These are phyloP conservation scores for Bryoerythrophyllum caledonicum DNA, from an alignment of 225 moss, liverwort and hornwort species.

Conservation along the genomic window DNA sequence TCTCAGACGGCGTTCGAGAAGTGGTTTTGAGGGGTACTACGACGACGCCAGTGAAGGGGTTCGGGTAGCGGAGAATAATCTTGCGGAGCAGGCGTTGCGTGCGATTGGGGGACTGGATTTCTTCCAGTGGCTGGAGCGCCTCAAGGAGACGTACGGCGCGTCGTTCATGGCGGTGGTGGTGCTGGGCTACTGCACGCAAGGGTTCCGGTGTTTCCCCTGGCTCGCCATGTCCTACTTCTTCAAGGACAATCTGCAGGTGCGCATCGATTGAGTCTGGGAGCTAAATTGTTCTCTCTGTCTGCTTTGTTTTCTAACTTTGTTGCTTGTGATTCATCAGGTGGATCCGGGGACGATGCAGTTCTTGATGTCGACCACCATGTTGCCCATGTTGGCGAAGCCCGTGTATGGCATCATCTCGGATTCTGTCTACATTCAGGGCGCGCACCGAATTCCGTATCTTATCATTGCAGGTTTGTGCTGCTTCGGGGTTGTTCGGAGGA, in stretches of 20 bases:
- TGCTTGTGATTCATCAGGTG: slow-evolving; percentile 38
- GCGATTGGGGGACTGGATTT: slow-evolving; percentile 25
- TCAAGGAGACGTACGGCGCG: slow-evolving; percentile 61
- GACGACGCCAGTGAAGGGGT: background rate
- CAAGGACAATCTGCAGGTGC: slow-evolving; percentile 74
- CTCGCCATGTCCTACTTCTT: slow-evolving; percentile 72
- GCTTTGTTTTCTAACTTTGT: background rate
- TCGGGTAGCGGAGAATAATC: slow-evolving; percentile 1
- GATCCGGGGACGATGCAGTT: slow-evolving; percentile 89
- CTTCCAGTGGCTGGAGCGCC: slow-evolving; percentile 52
- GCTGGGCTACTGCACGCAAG: slow-evolving; percentile 78
- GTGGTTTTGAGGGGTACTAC: background rate
- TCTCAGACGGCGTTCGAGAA: background rate
- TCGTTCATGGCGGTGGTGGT: slow-evolving; percentile 67
- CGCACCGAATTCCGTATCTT: slow-evolving; percentile 80
- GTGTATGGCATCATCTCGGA: slow-evolving; percentile 83
- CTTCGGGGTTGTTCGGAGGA: too few relatives aligned
- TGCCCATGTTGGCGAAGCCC: slow-evolving; percentile 89
- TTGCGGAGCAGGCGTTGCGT: slow-evolving; percentile 6
- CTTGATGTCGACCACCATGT: slow-evolving; percentile 69
- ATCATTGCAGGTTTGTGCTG: slow-evolving; percentile 55
- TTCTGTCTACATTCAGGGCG: slow-evolving; percentile 74
- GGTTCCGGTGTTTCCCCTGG: slow-evolving; percentile 92
- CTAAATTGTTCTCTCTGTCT: too few relatives aligned
- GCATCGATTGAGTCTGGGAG: too few relatives aligned